These are phyloP conservation scores for Arachis stenosperma DNA, from an alignment of 306 rosid species.

Conservation along the genomic window DNA sequence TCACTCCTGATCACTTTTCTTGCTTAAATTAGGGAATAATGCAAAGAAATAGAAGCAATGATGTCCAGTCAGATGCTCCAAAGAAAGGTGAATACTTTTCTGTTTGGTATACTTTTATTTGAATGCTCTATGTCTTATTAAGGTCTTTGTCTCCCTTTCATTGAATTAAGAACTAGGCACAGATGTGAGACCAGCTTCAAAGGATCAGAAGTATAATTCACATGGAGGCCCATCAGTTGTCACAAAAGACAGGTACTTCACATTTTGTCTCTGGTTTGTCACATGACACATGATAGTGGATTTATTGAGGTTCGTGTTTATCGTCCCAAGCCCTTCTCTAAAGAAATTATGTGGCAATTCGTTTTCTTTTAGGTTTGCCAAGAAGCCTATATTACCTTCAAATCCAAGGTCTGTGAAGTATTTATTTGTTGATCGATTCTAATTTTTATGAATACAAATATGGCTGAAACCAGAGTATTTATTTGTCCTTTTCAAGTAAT, in stretches of 20 bases:
- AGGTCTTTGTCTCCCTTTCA: conserved; percentile 17
- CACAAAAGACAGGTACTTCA: conserved; percentile 64
- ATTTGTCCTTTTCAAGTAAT: conserved; percentile 36
- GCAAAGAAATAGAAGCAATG: conserved; percentile 45
- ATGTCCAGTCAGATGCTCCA: conserved; percentile 42
- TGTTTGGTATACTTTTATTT: conserved; percentile 6
- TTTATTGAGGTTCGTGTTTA: conserved; percentile 6
- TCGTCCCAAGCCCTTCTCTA: conserved; percentile 13
- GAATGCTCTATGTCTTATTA: conserved; percentile 30
- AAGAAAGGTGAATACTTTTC: conserved; percentile 53
- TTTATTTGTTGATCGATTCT: conserved; percentile 14
- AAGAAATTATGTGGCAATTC: conserved; percentile 21
- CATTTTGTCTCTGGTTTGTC: conserved; percentile 31
- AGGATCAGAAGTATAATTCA: conserved; percentile 45
- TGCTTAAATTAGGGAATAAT: conserved; percentile 51
- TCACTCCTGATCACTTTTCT: conserved; percentile 32
- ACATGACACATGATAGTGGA: conserved; percentile 11
- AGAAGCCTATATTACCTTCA: conserved; percentile 49
- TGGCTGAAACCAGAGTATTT: conserved; percentile 37
- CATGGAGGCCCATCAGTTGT: conserved; percentile 49
- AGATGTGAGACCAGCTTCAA: conserved; percentile 47
- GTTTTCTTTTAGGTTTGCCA: conserved; percentile 50
- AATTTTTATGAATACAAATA: conserved; percentile 31
- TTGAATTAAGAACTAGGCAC: conserved; percentile 27
- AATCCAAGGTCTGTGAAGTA: conserved; percentile 56